Conservation (phyloP, 2,329 filamentous ascomycete genomes). For the Aspergillus sp. region DNA sequence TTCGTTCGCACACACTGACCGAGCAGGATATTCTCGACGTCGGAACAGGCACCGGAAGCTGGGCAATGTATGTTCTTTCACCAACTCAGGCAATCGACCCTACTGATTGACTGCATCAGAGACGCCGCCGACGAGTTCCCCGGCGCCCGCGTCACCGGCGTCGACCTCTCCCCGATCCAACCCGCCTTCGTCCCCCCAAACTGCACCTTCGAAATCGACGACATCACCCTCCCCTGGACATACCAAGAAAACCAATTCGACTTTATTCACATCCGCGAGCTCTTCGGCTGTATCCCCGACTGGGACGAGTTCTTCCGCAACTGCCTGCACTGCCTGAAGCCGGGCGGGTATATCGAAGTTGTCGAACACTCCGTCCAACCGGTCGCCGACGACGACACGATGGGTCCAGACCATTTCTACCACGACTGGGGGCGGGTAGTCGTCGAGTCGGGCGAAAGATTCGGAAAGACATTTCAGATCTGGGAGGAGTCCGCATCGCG, state of each 20-base stretch:
- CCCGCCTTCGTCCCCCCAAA: conserved; percentile 49
- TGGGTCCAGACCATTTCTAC: conserved; percentile 20
- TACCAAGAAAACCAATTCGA: conserved; percentile 39
- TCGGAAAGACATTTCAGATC: conserved; percentile 33
- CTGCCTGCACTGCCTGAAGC: conserved; percentile 22
- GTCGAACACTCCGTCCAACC: conserved; percentile 37
- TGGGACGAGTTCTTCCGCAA: conserved; percentile 44
- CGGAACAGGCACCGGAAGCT: conserved; percentile 26
- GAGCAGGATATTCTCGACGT: conserved; percentile 24
- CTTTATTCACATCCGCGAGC: conserved; percentile 48
- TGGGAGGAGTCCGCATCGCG: conserved; percentile 22
- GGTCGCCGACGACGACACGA: conserved; percentile 19
- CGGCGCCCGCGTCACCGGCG: conserved; percentile 46
- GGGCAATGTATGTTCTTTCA: conserved; percentile 19
- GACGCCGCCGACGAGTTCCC: conserved; percentile 38
- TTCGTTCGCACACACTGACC: no score
- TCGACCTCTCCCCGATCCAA: conserved; percentile 53
- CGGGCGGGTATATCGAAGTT: conserved; percentile 42
- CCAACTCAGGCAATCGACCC: no score
- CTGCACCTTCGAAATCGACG: conserved; percentile 50
- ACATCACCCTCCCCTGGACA: conserved; percentile 39
- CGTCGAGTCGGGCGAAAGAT: conserved; percentile 16
- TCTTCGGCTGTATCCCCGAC: conserved; percentile 48
- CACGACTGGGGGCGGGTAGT: conserved; percentile 19
- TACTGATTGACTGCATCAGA: no score